Evolutionary conservation across 108 stramenopile species (phyloP), one percentile per base, ranked within the genome.

Genomic region (Licmophora abbreviata): DNA sequence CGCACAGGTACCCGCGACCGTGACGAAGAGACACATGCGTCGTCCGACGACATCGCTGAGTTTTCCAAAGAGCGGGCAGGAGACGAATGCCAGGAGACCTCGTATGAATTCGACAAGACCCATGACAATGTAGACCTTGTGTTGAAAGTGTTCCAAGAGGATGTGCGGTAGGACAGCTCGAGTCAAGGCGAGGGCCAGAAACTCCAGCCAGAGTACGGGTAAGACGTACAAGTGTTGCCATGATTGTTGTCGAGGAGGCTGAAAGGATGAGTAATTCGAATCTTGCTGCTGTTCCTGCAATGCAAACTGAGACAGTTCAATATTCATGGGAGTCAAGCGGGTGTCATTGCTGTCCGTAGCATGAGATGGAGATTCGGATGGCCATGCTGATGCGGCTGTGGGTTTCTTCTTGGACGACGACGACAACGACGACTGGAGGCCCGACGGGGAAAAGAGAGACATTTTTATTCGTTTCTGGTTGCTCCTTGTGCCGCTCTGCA

Each of bases 151-250:
- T 52, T 67, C 44, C 3, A 91, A 41, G 36, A 96, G 66, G 18
- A 93, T 57, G 4, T 67, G 54, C 15, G 92, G 95, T 6, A 96
- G 59, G 0, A 94, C 73, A 1, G 92, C 79, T 21, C 88, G 68
- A 7, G 92, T 93, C 45, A 89, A 28, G 15, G 85, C 75, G 2
- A 97, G 43, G 0, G 95, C 88, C 18, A 97, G 62, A 63, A 93
- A 97, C 68, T 97, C 96, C 47, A 93, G 57, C 38, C 95, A 80
- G 33, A 97, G 51, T 0, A 95, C 96, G 7, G 96, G 96, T 1
- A 97, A 72, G 8, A 97, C 85, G 24, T 68, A 78, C n/a, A 85
- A 59, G 54, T 83, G 79, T 28, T 59, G 49, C n/a, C 26, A 54
- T 30, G 59, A 15, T 53, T 4, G 15, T 40, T 40, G 15, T 15